These are phyloP conservation scores for Hymenoscyphus infarciens DNA, from an alignment of 2,329 filamentous ascomycete species.

Conservation along the genomic window DNA sequence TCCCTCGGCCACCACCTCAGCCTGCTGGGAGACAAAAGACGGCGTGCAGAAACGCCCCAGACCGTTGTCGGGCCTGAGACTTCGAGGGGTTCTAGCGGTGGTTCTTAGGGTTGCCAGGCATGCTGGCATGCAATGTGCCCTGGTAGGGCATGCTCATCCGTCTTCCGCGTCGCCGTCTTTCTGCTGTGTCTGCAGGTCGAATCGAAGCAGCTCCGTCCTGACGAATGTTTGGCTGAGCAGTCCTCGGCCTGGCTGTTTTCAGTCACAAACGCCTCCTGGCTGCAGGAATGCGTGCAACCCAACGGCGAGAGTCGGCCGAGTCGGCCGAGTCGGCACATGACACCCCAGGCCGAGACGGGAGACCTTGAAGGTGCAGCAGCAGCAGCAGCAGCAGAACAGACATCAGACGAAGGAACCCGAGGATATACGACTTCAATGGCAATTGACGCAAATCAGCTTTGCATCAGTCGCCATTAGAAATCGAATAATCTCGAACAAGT, in stretches of 20 bases:
- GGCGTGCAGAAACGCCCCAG: neutral
- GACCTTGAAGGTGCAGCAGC: neutral
- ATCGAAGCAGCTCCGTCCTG: neutral
- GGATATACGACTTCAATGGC: neutral
- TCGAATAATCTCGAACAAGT: neutral
- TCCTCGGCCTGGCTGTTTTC: neutral
- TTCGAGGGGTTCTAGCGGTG: neutral
- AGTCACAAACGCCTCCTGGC: slow-evolving; percentile 1
- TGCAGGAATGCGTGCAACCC: slow-evolving; percentile 1
- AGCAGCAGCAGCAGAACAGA: too few relatives aligned
- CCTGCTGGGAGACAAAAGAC: neutral
- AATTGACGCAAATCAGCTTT: neutral
- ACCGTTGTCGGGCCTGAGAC: neutral
- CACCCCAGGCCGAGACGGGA: neutral
- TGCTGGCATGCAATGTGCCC: neutral
- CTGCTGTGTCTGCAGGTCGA: neutral
- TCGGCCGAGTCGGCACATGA: too few relatives aligned
- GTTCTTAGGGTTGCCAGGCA: neutral
- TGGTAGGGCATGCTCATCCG: neutral
- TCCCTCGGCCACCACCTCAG: neutral
- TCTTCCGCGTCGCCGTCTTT: neutral
- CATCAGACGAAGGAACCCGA: slow-evolving; percentile 1
- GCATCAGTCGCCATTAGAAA: neutral
- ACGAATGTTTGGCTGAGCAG: neutral
- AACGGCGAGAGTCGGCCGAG: neutral